phyloP scores from a whole-genome alignment of 1,284 basidiomycete genomes.

The Austroboletus olivaceoglutinosus region DNA sequence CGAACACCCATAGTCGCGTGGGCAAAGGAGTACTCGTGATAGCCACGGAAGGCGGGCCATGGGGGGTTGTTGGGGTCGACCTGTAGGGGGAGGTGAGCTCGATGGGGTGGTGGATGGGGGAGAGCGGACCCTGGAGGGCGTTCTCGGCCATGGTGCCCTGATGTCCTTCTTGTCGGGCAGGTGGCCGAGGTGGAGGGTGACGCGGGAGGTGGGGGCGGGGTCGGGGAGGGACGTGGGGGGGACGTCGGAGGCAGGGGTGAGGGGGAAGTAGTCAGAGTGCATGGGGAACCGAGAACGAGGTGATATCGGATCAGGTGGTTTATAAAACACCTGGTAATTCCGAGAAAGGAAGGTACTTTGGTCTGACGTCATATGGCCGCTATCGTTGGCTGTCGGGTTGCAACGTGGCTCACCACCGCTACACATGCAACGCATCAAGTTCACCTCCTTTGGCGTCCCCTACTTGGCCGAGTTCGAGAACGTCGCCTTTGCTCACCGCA shows the following conservation, averaged over 20 bases:
- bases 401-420: too few species aligned
- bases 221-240: neutral
- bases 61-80: conserved; percentile 94
- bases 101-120: neutral
- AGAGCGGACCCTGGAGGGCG: conserved; percentile 58
- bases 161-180: conserved; percentile 69
- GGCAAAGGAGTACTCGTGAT: conserved; percentile 95
- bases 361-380: conserved; percentile 21
- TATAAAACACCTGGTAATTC: conserved; percentile 10
- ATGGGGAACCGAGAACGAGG: conserved; percentile 9
- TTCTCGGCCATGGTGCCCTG: conserved; percentile 66
- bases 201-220: conserved; percentile 30
- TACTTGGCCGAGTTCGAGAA: conserved; percentile 44
- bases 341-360: conserved; percentile 29
- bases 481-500: conserved; percentile 38
- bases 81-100: conserved; percentile 34
- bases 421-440: conserved; percentile 33
- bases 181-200: conserved; percentile 68
- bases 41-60: conserved; percentile 93
- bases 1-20: conserved; percentile 93
- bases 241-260: conserved; percentile 4
- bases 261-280: conserved; percentile 29
- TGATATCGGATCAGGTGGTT: conserved; percentile 17
- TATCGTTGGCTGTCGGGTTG: too few species aligned
- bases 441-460: conserved; percentile 41